These are phyloP conservation scores for Aureobasidium uvarum DNA, from an alignment of 2,329 filamentous ascomycete species.

Conservation along the genomic window DNA sequence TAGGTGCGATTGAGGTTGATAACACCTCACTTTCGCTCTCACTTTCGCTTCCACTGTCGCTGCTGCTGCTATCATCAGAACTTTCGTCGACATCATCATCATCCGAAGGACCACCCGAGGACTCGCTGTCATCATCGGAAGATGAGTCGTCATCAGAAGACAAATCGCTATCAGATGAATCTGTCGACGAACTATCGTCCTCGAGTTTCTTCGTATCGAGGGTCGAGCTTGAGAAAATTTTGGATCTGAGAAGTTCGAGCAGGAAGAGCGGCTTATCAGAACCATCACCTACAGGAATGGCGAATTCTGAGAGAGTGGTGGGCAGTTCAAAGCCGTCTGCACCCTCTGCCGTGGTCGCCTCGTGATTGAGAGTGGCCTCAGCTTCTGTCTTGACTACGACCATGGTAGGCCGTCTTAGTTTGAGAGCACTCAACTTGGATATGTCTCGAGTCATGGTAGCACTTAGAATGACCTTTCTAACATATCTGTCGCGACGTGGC, in stretches of 20 bases:
- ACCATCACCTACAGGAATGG: conserved; percentile 52
- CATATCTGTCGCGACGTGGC: conserved; percentile 39
- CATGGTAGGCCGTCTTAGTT: conserved; percentile 69
- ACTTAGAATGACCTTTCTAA: conserved; percentile 82
- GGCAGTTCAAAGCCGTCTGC: conserved; percentile 57
- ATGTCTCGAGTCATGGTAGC: conserved; percentile 90
- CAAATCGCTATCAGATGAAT: conserved; percentile 20
- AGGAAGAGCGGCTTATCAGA: conserved; percentile 71
- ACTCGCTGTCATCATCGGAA: conserved; percentile 30
- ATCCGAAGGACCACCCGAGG: conserved; percentile 26
- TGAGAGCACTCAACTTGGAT: conserved; percentile 71
- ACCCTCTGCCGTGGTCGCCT: conserved; percentile 31
- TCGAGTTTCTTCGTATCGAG: not conserved
- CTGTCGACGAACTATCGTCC: not conserved
- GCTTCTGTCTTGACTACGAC: conserved; percentile 63
- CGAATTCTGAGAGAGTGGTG: conserved; percentile 47
- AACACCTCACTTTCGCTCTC: not conserved
- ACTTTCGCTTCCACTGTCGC: conserved; percentile 1
- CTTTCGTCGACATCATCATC: conserved; percentile 38
- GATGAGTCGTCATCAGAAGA: conserved; percentile 34
- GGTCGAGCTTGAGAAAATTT: conserved; percentile 39
- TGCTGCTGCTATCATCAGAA: not conserved
- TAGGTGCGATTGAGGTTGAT: conserved; percentile 26
- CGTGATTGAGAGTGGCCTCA: conserved; percentile 31
- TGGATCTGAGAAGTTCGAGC: conserved; percentile 67